phyloP scores from a whole-genome alignment of 164 flowering plant species.

The Nymphaea thermarum region DNA sequence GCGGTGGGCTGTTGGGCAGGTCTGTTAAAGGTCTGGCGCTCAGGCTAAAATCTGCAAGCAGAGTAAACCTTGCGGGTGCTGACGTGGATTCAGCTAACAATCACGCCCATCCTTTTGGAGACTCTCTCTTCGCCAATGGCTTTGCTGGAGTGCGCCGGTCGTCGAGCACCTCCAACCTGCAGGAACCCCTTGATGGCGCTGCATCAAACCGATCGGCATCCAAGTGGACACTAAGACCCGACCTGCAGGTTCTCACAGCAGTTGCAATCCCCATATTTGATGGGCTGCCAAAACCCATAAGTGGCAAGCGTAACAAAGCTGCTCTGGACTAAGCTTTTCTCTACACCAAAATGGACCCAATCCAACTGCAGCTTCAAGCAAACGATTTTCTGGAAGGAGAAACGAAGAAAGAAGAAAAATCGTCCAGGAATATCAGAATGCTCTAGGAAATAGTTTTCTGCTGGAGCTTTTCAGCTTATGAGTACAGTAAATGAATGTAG shows the following conservation, averaged over 20 bases:
- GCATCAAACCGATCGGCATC: slow-evolving; percentile 40
- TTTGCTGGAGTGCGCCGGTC: slow-evolving; percentile 54
- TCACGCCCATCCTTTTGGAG: slow-evolving; percentile 23
- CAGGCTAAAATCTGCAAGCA: slow-evolving; percentile 49
- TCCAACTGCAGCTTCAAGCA: no score
- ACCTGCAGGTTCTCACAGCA: slow-evolving; percentile 39
- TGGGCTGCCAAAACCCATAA: slow-evolving; percentile 62
- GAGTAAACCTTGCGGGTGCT: slow-evolving; percentile 15
- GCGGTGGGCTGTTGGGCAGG: slow-evolving; percentile 38
- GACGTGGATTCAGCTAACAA: slow-evolving; percentile 27
- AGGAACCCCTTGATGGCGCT: slow-evolving; percentile 31
- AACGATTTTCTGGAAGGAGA: no score
- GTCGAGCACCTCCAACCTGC: slow-evolving; percentile 64
- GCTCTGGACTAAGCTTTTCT: slow-evolving; percentile 47
- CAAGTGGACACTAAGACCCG: slow-evolving; percentile 61
- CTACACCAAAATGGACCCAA: no score
- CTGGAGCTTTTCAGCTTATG: no score
- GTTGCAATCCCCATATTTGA: slow-evolving; percentile 74
- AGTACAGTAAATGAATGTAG: no score
- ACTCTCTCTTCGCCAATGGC: slow-evolving; percentile 19
- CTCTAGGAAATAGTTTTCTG: no score
- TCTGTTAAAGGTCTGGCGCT: slow-evolving; percentile 60
- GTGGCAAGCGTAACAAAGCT: slow-evolving; percentile 52
- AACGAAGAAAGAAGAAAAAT: no score
- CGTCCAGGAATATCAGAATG: no score